Evolutionary conservation across 2,329 filamentous ascomycete genomes (phyloP).

Genomic region (Verticillium dahliae): DNA sequence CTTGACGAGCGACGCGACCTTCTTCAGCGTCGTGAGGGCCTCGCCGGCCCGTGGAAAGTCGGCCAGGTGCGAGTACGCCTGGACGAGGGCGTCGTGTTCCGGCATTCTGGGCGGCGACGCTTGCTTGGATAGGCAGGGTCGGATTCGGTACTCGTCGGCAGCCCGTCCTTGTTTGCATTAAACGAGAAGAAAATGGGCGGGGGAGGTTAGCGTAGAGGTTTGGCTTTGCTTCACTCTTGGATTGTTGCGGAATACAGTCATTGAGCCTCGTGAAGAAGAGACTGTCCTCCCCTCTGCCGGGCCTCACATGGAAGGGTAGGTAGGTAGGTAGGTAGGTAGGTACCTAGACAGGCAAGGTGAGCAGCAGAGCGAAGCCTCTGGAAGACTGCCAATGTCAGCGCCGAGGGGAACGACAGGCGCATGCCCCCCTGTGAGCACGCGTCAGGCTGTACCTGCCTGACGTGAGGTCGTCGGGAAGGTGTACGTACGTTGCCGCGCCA

Average conservation of each 20-base stretch:
- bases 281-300: no score
- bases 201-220: no score
- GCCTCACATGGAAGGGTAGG: no score
- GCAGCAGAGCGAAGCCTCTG: not conserved
- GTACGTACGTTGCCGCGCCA: not conserved
- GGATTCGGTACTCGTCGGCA: no score
- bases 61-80: constrained; percentile 41
- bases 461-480: not conserved
- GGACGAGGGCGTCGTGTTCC: constrained; percentile 38
- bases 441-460: not conserved
- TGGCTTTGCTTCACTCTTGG: no score
- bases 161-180: no score
- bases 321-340: no score
- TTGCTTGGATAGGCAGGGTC: no score
- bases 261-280: no score
- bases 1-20: constrained; percentile 82
- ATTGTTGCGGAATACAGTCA: no score
- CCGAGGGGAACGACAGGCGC: not conserved
- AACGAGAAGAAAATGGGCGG: no score
- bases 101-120: constrained; percentile 20
- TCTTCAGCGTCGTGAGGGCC: constrained; percentile 59
- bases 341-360: no score
- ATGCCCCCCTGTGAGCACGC: not conserved
- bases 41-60: constrained; percentile 40
- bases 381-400: not conserved